phyloP scores from a whole-genome alignment of 176 grass and related monocot genomes.

The Hordeum marinum region DNA sequence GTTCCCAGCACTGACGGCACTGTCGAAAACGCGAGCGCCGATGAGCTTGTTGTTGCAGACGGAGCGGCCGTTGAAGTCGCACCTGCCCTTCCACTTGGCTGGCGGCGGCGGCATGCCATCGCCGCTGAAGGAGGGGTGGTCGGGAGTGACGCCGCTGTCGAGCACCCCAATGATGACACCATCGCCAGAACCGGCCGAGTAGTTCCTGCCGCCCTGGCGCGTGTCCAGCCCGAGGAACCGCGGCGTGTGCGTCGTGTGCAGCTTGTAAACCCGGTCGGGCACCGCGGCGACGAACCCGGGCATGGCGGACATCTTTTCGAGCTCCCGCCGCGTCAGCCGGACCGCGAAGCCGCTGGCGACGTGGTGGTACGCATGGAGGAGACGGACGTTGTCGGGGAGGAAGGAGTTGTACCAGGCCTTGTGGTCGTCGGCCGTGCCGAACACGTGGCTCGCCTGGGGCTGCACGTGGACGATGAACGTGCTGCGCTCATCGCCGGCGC shows the following conservation, averaged over 20 bases:
- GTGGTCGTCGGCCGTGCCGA: conserved; percentile 22
- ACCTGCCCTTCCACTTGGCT: conserved; percentile 41
- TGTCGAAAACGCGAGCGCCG: conserved; percentile 29
- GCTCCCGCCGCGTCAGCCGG: conserved; percentile 32
- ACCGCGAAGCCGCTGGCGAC: conserved; percentile 63
- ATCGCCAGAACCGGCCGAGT: not conserved
- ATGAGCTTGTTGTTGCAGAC: conserved; percentile 78
- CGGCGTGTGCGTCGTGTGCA: conserved; percentile 59
- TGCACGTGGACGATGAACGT: conserved; percentile 47
- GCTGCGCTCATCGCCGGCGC: not conserved
- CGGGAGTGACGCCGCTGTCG: conserved; percentile 42
- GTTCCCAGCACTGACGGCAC: not conserved
- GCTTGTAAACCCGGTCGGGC: conserved; percentile 9
- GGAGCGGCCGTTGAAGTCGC: conserved; percentile 37
- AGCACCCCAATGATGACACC: conserved; percentile 66
- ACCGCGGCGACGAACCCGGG: conserved; percentile 40
- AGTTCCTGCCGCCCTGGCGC: not conserved
- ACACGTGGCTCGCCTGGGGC: not conserved
- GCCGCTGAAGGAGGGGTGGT: conserved; percentile 58
- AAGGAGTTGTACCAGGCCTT: conserved; percentile 40
- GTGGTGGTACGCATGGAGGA: conserved; percentile 54
- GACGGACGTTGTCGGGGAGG: conserved; percentile 22
- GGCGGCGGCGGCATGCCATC: conserved; percentile 44
- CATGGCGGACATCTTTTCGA: conserved; percentile 24
- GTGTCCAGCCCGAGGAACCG: conserved; percentile 41